These are phyloP conservation scores for Hura crepitans DNA, from an alignment of 441 rosid genomes.

Conservation along the genomic window DNA sequence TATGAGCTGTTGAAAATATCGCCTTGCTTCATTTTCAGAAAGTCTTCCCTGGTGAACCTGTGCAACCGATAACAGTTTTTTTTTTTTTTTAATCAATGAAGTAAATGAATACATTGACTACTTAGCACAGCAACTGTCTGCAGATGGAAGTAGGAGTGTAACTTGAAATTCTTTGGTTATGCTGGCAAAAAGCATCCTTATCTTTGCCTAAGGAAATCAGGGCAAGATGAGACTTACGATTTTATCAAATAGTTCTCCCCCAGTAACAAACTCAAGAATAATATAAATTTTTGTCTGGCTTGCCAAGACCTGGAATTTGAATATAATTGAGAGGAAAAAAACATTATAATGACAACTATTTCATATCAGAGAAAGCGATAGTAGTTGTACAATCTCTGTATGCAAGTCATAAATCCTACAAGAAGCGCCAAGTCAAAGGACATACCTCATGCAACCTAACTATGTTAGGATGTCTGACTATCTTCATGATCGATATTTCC, in stretches of 20 bases:
- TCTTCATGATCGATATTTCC: constrained; percentile 95
- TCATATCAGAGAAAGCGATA: neutral
- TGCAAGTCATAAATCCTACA: neutral
- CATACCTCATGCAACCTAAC: constrained; percentile 80
- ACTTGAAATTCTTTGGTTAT: neutral
- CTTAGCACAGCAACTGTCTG: neutral
- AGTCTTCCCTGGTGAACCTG: constrained; percentile 74
- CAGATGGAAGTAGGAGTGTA: neutral
- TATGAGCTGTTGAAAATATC: constrained; percentile 88
- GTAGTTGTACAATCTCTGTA: neutral
- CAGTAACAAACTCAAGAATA: constrained; percentile 81
- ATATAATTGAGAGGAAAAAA: neutral
- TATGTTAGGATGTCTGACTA: constrained; percentile 86
- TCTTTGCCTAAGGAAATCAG: neutral
- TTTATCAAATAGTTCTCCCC: constrained; percentile 86
- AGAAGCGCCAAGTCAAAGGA: neutral
- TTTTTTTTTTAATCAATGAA: neutral
- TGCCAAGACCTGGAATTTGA: constrained; percentile 58
- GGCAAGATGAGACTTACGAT: constrained; percentile 51
- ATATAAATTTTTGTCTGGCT: constrained; percentile 81
- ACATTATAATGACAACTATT: constrained; percentile 10
- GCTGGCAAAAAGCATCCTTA: neutral
- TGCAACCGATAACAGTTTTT: neutral
- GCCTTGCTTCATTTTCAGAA: constrained; percentile 63
- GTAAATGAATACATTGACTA: neutral